Conservation (phyloP, 148 eudicot genomes). For the Talinum fruticosum region DNA sequence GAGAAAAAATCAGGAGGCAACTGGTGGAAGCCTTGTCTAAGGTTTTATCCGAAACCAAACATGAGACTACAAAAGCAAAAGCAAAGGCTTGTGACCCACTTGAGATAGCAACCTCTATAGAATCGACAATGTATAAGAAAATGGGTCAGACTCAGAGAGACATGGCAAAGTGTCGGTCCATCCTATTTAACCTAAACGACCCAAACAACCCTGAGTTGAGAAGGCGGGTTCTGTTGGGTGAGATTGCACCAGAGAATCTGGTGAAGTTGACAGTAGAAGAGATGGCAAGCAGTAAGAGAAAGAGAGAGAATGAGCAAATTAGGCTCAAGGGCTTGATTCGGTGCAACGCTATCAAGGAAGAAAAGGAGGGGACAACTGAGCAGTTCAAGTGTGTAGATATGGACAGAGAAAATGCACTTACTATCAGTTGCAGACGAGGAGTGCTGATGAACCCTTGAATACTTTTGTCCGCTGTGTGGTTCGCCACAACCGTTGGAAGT, state of each 20-base stretch:
- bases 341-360: conserved; percentile 19
- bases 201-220: conserved; percentile 43
- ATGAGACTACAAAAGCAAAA: conserved; percentile 20
- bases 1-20: not conserved
- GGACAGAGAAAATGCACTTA: conserved; percentile 32
- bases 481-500: conserved; percentile 42
- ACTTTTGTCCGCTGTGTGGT: conserved; percentile 40
- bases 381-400: conserved; percentile 35
- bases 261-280: conserved; percentile 30
- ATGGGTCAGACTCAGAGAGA: conserved; percentile 23
- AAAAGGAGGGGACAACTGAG: conserved; percentile 31
- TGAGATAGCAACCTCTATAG: conserved; percentile 32
- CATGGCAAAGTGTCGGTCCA: conserved; percentile 35
- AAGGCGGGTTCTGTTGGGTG: conserved; percentile 36
- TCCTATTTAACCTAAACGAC: conserved; percentile 42
- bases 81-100: conserved; percentile 30
- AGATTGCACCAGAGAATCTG: conserved; percentile 26
- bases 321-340: conserved; percentile 31
- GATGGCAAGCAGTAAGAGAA: conserved; percentile 40
- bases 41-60: conserved; percentile 22
- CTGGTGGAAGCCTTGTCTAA: conserved; percentile 33
- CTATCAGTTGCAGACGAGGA: conserved; percentile 44
- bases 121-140: conserved; percentile 36
- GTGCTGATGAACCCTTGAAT: conserved; percentile 52
- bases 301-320: conserved; percentile 28